phyloP scores from a whole-genome alignment of 2,329 filamentous ascomycete species.

The Lecanicillium sp. region DNA sequence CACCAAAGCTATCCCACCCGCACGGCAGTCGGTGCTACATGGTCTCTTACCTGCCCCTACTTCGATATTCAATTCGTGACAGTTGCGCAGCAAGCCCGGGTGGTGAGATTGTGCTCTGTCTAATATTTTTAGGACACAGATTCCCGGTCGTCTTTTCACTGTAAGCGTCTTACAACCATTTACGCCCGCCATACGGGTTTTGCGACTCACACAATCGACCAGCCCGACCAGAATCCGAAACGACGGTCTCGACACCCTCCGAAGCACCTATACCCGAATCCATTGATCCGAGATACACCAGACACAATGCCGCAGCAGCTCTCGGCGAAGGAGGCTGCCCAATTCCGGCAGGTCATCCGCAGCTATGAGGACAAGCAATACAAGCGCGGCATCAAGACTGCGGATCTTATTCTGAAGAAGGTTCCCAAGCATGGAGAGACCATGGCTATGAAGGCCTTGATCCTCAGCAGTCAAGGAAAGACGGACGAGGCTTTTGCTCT shows the following conservation, averaged over 20 bases:
- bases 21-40: too few species aligned
- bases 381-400: constrained; percentile 87
- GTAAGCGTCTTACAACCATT: neutral
- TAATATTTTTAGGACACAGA: neutral
- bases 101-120: constrained; percentile 2
- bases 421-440: constrained; percentile 96
- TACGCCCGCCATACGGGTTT: neutral
- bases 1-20: constrained; percentile 8
- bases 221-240: too few species aligned
- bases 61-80: constrained; percentile 6
- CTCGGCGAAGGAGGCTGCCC: constrained; percentile 81
- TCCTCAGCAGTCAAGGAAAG: constrained; percentile 88
- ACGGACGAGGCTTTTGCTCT: constrained; percentile 90
- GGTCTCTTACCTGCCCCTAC: constrained; percentile 9
- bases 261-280: constrained; percentile 8
- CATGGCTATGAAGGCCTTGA: constrained; percentile 97
- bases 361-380: constrained; percentile 98
- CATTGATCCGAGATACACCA: neutral
- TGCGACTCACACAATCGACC: neutral
- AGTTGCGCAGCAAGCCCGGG: neutral
- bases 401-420: constrained; percentile 94
- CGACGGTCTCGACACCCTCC: neutral
- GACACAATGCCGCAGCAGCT: constrained; percentile 60
- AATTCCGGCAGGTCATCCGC: constrained; percentile 92
- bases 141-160: neutral